Conservation (phyloP, 176 grass and related monocot species). For the Zoysia pacifica region DNA sequence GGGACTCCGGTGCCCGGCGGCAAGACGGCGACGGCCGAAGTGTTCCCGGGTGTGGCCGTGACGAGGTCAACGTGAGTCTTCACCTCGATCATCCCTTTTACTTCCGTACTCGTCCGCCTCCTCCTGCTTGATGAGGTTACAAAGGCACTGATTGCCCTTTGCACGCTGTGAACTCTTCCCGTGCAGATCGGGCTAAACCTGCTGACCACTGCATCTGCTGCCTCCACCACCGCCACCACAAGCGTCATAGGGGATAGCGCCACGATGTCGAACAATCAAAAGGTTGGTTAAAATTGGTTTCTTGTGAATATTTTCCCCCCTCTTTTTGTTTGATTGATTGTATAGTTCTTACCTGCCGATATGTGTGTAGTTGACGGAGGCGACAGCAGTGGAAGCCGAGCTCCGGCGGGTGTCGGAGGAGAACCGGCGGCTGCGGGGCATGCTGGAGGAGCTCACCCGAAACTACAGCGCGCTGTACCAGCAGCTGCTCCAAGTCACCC, state of each 20-base stretch:
- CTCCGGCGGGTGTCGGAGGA: constrained; percentile 49
- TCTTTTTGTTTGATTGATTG: background rate
- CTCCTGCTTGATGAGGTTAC: background rate
- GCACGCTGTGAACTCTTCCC: background rate
- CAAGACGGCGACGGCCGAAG: background rate
- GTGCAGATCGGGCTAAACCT: constrained; percentile 46
- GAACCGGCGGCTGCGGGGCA: constrained; percentile 46
- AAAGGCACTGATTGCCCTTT: background rate
- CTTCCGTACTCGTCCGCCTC: background rate
- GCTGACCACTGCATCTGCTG: constrained; percentile 13
- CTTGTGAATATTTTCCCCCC: background rate
- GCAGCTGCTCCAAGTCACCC: constrained; percentile 45
- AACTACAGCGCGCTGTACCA: constrained; percentile 47
- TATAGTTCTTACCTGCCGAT: background rate
- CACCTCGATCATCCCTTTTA: background rate
- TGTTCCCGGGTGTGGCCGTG: background rate
- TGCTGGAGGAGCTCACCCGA: constrained; percentile 51
- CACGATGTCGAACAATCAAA: constrained; percentile 11
- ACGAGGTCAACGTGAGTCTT: constrained; percentile 46
- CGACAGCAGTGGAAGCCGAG: constrained; percentile 18
- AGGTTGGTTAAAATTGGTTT: constrained; percentile 20
- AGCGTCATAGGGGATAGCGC: background rate
- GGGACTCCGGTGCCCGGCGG: constrained; percentile 11
- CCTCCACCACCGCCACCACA: background rate
- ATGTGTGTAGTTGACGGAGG: constrained; percentile 29